Evolutionary conservation across 768 basidiomycete genomes (phyloP).

Genomic region (Psilocybe cyanescens): DNA sequence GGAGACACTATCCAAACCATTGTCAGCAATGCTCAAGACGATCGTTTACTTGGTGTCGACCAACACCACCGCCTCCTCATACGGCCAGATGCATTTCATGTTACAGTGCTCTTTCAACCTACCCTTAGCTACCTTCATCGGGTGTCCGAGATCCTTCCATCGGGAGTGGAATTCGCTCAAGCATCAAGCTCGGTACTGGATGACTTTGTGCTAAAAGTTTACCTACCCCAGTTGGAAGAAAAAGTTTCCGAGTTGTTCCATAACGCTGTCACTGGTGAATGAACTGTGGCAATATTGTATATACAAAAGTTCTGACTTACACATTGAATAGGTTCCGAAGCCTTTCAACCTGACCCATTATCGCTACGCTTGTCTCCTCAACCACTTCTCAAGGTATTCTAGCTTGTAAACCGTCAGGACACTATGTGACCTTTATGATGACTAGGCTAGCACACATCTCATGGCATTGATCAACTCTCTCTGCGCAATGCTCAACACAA

Average conservation of each 20-base stretch:
- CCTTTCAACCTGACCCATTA: slow-evolving; percentile 81
- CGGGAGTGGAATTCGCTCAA: slow-evolving; percentile 65
- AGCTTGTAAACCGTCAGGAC: not conserved
- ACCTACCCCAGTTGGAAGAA: slow-evolving; percentile 94
- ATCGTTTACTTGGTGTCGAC: slow-evolving; percentile 70
- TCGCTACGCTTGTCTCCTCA: slow-evolving; percentile 66
- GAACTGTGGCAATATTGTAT: not conserved
- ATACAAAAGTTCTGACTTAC: not conserved
- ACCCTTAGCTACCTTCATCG: slow-evolving; percentile 84
- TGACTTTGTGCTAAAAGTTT: slow-evolving; percentile 91
- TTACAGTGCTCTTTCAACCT: slow-evolving; percentile 92
- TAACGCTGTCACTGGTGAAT: slow-evolving; percentile 74
- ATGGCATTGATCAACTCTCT: slow-evolving; percentile 91
- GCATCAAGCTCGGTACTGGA: slow-evolving; percentile 79
- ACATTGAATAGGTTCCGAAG: slow-evolving; percentile 67
- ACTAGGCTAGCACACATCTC: slow-evolving; percentile 79
- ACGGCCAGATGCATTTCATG: slow-evolving; percentile 92
- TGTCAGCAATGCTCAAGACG: slow-evolving; percentile 66
- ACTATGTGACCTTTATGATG: not conserved
- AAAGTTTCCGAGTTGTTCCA: slow-evolving; percentile 89
- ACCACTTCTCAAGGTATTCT: slow-evolving; percentile 76
- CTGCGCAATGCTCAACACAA: slow-evolving; percentile 87
- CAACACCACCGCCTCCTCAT: slow-evolving; percentile 87
- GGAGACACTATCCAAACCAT: slow-evolving; percentile 69
- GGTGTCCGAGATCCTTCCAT: slow-evolving; percentile 72